Evolutionary conservation across 345 rosid genomes (phyloP).

Genomic region (Citrus trifoliata): DNA sequence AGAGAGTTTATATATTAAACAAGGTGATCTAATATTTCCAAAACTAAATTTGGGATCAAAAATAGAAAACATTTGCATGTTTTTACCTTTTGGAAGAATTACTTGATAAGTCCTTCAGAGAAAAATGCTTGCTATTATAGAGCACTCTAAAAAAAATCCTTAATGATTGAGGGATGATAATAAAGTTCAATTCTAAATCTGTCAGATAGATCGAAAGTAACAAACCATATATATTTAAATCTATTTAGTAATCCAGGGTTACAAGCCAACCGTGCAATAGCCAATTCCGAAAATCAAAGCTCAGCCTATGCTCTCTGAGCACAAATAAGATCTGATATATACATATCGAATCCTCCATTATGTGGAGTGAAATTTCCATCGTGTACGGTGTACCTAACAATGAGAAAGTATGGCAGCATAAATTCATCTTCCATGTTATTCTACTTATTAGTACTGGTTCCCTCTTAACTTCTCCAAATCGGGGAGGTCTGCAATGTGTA

Average conservation of each 20-base stretch:
- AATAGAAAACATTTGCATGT: too few relatives aligned
- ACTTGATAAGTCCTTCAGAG: background rate
- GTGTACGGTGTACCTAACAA: background rate
- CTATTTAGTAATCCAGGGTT: background rate
- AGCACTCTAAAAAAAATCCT: background rate
- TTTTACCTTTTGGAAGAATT: too few relatives aligned
- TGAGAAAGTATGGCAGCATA: background rate
- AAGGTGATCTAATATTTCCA: too few relatives aligned
- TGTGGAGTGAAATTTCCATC: background rate
- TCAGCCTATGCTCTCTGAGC: background rate
- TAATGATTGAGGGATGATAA: background rate
- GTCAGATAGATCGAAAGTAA: too few relatives aligned
- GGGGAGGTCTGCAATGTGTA: slow-evolving; percentile 73
- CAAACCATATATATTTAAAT: background rate
- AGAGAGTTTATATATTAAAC: too few relatives aligned
- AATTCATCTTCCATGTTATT: slow-evolving; percentile 2
- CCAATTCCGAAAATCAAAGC: background rate
- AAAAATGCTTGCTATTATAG: background rate
- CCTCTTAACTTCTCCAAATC: slow-evolving; percentile 94
- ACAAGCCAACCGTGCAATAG: background rate
- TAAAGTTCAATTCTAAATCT: background rate
- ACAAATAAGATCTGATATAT: background rate
- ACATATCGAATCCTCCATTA: background rate
- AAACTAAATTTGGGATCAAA: too few relatives aligned
- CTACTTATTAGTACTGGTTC: slow-evolving; percentile 9